A percentile compares a stretch with the other conserved stretches of the same genome.
Evolutionary conservation across 208 protist genomes (phyloP).

Genomic region (Naegleria fowleri): DNA sequence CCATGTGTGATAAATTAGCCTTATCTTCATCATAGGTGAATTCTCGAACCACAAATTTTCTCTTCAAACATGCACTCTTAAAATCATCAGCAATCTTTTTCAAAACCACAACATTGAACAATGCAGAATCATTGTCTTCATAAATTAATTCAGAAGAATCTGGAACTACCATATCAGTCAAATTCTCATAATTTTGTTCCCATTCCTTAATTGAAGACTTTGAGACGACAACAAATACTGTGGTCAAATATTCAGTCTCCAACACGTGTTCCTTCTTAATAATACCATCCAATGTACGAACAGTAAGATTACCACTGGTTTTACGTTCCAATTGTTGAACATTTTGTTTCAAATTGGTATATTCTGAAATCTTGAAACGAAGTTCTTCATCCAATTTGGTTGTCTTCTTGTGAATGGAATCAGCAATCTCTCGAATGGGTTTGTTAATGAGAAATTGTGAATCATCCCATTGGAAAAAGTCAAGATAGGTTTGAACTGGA

Average conservation of each 20-base stretch:
- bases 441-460: background rate
- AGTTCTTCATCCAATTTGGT: background rate
- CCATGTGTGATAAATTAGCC: constrained; percentile 42
- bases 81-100: constrained; percentile 72
- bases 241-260: background rate
- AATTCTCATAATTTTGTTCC: background rate
- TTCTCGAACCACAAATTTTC: constrained; percentile 65
- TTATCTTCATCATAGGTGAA: constrained; percentile 59
- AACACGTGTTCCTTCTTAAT: background rate
- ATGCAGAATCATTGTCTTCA: constrained; percentile 72
- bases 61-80: constrained; percentile 62
- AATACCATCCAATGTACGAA: background rate
- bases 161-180: background rate
- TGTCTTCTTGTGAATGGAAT: background rate
- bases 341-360: background rate
- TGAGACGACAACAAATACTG: constrained; percentile 7
- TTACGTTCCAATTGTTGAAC: constrained; percentile 11
- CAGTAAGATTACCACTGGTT: background rate
- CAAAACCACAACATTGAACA: constrained; percentile 78
- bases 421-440: background rate
- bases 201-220: background rate
- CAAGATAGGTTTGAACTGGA: background rate
- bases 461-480: constrained; percentile 18
- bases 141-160: constrained; percentile 49
- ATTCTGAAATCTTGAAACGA: background rate